A percentile compares a stretch with the other conserved stretches of the same genome.
These are phyloP conservation scores for Fusarium longipes DNA, from an alignment of 2,329 filamentous ascomycete genomes.

Conservation along the genomic window DNA sequence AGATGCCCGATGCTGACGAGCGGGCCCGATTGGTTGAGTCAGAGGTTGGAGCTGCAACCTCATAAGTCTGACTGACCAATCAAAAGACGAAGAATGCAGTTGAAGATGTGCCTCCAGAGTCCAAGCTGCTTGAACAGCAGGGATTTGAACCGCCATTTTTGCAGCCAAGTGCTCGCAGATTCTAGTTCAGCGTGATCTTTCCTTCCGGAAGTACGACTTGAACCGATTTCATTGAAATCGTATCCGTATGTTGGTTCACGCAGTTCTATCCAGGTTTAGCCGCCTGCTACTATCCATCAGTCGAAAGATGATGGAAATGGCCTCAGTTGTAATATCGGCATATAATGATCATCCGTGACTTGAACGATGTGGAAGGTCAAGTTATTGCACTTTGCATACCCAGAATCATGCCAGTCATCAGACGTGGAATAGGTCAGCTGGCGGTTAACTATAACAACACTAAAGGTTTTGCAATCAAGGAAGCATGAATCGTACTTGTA, in stretches of 20 bases:
- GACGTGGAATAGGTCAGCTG: background rate
- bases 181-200: constrained; percentile 24
- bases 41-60: constrained; percentile 30
- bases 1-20: constrained; percentile 28
- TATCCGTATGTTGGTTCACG: background rate
- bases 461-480: background rate
- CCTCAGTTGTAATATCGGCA: constrained; percentile 15
- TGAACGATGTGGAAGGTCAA: constrained; percentile 1
- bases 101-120: constrained; percentile 33
- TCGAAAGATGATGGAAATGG: constrained; percentile 31
- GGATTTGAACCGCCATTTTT: constrained; percentile 23
- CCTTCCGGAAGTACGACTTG: background rate
- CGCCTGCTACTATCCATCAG: constrained; percentile 32
- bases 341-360: constrained; percentile 9
- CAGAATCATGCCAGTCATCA: background rate
- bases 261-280: constrained; percentile 34
- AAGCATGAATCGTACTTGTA: background rate
- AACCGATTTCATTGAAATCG: constrained; percentile 1
- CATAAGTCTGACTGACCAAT: constrained; percentile 44
- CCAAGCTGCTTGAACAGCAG: constrained; percentile 18
- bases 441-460: background rate
- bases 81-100: constrained; percentile 12
- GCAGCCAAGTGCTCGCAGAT: constrained; percentile 31
- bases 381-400: background rate
- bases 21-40: constrained; percentile 44